phyloP scores from a whole-genome alignment of 805 yeast species.

The Naumovozyma baii region DNA sequence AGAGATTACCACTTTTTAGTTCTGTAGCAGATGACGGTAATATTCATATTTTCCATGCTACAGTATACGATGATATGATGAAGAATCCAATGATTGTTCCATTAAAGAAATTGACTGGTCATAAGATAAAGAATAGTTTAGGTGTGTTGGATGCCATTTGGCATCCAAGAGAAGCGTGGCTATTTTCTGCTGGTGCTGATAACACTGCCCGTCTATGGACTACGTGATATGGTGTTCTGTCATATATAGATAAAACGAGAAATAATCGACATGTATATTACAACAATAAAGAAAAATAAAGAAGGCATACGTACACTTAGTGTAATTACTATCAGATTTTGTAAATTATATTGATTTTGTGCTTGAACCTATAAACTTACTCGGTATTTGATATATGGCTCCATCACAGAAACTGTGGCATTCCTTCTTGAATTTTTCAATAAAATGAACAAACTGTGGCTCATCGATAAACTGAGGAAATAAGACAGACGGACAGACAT shows the following conservation, averaged over 20 bases:
- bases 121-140: slow-evolving; percentile 62
- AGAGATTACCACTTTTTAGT: slow-evolving; percentile 79
- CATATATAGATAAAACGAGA: neutral
- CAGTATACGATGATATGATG: slow-evolving; percentile 82
- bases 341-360: too few species aligned
- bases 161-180: slow-evolving; percentile 99
- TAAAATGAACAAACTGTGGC: neutral
- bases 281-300: too few species aligned
- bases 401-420: slow-evolving; percentile 1
- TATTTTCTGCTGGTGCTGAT: slow-evolving; percentile 95
- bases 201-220: slow-evolving; percentile 96
- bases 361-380: too few species aligned
- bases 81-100: slow-evolving; percentile 94
- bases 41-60: slow-evolving; percentile 91
- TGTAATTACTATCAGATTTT: too few species aligned
- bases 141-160: slow-evolving; percentile 84
- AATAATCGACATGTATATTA: neutral
- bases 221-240: slow-evolving; percentile 38
- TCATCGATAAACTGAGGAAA: neutral
- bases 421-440: too few species aligned
- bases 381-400: neutral
- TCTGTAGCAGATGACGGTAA: slow-evolving; percentile 92
- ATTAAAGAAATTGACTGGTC: slow-evolving; percentile 86
- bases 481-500: neutral
- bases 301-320: too few species aligned